Percentiles rank a stretch among this genome's conserved stretches.
These are phyloP conservation scores for Erythrophleum fordii DNA, from an alignment of 306 rosid genomes.

Conservation along the genomic window DNA sequence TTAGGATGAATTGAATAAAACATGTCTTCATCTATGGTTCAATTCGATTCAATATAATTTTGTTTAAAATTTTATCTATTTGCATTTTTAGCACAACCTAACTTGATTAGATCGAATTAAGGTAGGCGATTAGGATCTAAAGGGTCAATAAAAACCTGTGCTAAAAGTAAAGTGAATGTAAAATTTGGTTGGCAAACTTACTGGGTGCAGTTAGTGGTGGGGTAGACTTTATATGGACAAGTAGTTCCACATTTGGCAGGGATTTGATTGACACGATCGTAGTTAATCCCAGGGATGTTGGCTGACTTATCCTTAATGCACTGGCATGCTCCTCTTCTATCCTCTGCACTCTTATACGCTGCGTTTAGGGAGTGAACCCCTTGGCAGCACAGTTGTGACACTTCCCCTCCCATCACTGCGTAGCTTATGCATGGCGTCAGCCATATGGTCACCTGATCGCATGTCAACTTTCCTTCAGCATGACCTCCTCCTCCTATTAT, in stretches of 20 bases:
- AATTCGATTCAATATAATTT: too few relatives aligned
- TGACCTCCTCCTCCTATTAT: not conserved
- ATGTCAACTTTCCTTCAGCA: conserved; percentile 43
- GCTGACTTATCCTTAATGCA: conserved; percentile 60
- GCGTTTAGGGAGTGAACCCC: conserved; percentile 57
- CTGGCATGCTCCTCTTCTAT: conserved; percentile 54
- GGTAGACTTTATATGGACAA: conserved; percentile 67
- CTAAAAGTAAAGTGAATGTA: too few relatives aligned
- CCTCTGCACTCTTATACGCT: conserved; percentile 43
- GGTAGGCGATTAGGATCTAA: too few relatives aligned
- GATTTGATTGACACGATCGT: conserved; percentile 43
- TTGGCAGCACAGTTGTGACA: conserved; percentile 57
- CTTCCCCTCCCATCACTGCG: conserved; percentile 61
- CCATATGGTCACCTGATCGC: conserved; percentile 51
- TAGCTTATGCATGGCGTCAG: conserved; percentile 67
- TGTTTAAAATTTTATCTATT: too few relatives aligned
- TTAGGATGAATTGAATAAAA: too few relatives aligned
- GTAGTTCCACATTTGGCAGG: conserved; percentile 48
- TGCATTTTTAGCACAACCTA: too few relatives aligned
- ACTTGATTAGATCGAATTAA: too few relatives aligned
- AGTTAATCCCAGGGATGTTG: conserved; percentile 53
- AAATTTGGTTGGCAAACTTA: too few relatives aligned
- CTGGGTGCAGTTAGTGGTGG: conserved; percentile 68
- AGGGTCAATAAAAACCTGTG: too few relatives aligned
- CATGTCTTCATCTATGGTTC: too few relatives aligned